Conservation (phyloP, 1,284 basidiomycete species). For the Fomitopsis betulina region DNA sequence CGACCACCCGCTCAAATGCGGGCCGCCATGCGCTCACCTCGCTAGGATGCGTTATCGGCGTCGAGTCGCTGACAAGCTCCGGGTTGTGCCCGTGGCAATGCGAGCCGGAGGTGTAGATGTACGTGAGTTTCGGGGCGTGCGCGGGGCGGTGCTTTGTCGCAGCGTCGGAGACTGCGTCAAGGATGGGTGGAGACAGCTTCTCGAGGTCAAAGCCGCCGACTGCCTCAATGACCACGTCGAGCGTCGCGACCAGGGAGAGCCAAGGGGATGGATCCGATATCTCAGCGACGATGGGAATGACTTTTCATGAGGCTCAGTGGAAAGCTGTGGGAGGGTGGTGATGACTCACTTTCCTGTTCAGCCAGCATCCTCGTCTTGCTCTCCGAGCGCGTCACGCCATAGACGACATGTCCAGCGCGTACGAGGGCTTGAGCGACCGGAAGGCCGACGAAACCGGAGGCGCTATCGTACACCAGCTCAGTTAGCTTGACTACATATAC, state of each 20-base stretch:
- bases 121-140: constrained; percentile 36
- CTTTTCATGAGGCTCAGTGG: too few species aligned
- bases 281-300: constrained; percentile 44
- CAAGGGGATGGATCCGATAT: constrained; percentile 31
- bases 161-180: constrained; percentile 30
- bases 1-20: constrained; percentile 22
- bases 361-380: constrained; percentile 34
- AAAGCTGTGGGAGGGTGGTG: neutral
- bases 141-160: constrained; percentile 24
- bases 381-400: constrained; percentile 41
- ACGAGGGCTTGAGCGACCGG: constrained; percentile 43
- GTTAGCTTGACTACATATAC: too few species aligned
- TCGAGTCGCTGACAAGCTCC: constrained; percentile 29
- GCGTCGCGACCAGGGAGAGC: constrained; percentile 32
- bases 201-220: constrained; percentile 24
- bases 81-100: constrained; percentile 44
- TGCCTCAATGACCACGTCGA: constrained; percentile 42
- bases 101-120: constrained; percentile 45
- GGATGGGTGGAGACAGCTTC: constrained; percentile 21
- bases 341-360: constrained; percentile 38
- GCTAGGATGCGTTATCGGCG: constrained; percentile 26
- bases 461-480: too few species aligned
- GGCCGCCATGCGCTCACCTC: constrained; percentile 35
- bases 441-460: constrained; percentile 42
- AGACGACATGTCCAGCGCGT: constrained; percentile 49